These are phyloP conservation scores for Marasmius sp. DNA, from an alignment of 1,284 basidiomycete genomes.

Conservation along the genomic window DNA sequence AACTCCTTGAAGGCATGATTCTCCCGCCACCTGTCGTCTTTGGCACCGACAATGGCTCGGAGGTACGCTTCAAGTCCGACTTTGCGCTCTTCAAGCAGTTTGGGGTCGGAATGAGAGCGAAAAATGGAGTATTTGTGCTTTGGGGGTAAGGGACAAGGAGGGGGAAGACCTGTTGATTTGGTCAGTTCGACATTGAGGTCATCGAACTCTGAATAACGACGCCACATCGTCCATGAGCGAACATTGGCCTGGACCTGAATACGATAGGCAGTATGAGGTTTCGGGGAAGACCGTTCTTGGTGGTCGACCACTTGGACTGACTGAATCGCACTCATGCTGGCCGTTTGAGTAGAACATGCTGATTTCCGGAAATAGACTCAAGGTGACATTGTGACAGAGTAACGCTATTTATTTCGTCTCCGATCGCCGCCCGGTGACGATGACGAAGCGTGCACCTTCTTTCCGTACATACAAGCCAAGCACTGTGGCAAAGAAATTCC, in stretches of 20 bases:
- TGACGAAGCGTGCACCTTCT: conserved; percentile 54
- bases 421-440: conserved; percentile 42
- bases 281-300: conserved; percentile 66
- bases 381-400: not conserved
- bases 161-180: conserved; percentile 66
- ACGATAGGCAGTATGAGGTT: conserved; percentile 77
- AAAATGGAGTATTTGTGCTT: conserved; percentile 76
- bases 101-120: conserved; percentile 45
- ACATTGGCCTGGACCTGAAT: conserved; percentile 82
- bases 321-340: conserved; percentile 69
- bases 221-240: conserved; percentile 89
- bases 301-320: conserved; percentile 66
- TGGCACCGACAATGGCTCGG: conserved; percentile 78
- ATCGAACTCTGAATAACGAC: conserved; percentile 92
- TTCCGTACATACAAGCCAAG: conserved; percentile 37
- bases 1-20: conserved; percentile 83
- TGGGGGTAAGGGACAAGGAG: conserved; percentile 77
- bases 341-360: not conserved
- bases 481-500: conserved; percentile 42
- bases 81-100: conserved; percentile 73
- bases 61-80: conserved; percentile 83
- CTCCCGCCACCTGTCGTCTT: conserved; percentile 83
- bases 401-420: not conserved
- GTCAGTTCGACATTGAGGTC: conserved; percentile 82
- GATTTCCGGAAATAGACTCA: not conserved